A percentile compares a stretch with the other conserved stretches of the same genome.
These are phyloP conservation scores for Magnolia kwangsiensis DNA, from an alignment of 164 flowering plant species.

Conservation along the genomic window DNA sequence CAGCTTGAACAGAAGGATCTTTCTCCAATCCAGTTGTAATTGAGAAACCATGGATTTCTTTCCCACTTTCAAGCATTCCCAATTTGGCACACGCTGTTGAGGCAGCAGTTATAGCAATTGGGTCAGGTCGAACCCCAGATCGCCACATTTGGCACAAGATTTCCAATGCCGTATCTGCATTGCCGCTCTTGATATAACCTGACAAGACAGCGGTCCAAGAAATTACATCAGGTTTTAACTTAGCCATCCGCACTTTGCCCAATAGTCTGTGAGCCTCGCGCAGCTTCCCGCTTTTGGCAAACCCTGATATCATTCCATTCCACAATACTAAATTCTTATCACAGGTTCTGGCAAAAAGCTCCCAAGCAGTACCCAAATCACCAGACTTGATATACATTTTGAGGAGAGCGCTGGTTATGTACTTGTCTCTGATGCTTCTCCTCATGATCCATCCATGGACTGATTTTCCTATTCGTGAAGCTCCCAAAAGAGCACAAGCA, in stretches of 20 bases:
- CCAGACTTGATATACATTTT: constrained; percentile 10
- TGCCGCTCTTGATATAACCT: constrained; percentile 11
- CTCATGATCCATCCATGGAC: constrained; percentile 12
- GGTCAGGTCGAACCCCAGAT: constrained; percentile 9
- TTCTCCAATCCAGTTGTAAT: constrained; percentile 11
- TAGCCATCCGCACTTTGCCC: constrained; percentile 4
- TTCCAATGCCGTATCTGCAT: constrained; percentile 6
- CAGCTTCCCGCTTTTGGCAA: constrained; percentile 13
- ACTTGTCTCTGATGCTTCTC: not conserved
- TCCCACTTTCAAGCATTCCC: constrained; percentile 2
- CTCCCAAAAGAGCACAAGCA: constrained; percentile 15
- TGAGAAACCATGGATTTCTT: constrained; percentile 17
- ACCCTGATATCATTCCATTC: constrained; percentile 17
- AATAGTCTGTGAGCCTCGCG: constrained; percentile 14
- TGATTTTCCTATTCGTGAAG: constrained; percentile 12
- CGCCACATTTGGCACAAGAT: constrained; percentile 9
- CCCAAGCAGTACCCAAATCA: constrained; percentile 7
- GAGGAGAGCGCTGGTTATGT: constrained; percentile 5
- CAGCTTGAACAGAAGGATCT: constrained; percentile 15
- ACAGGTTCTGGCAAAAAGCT: constrained; percentile 7
- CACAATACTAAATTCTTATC: constrained; percentile 10
- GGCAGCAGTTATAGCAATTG: constrained; percentile 14
- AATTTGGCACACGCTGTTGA: constrained; percentile 10
- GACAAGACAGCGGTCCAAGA: constrained; percentile 13
- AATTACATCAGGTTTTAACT: constrained; percentile 14